Percentiles rank a stretch among this genome's conserved stretches.
phyloP scores from a whole-genome alignment of 2,329 filamentous ascomycete genomes.

The Colletotrichum endophyticum region DNA sequence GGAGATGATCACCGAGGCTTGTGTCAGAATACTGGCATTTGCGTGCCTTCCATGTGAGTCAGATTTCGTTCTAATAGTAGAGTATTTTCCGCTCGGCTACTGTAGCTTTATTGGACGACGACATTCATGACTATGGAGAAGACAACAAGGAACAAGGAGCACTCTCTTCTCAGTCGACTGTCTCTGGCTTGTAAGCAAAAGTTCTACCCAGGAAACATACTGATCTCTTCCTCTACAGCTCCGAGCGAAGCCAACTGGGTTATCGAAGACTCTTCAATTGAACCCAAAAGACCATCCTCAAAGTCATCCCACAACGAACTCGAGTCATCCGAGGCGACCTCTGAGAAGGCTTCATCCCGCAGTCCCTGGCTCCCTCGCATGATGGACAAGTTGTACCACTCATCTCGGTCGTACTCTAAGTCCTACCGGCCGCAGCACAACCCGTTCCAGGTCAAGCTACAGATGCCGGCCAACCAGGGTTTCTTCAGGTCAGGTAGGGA shows the following conservation, averaged over 20 bases:
- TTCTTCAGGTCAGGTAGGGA: neutral
- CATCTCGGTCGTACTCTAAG: neutral
- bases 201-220: neutral
- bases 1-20: neutral
- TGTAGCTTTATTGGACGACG: neutral
- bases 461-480: neutral
- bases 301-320: neutral
- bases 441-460: neutral
- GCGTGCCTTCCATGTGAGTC: neutral
- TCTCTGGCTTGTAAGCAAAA: neutral
- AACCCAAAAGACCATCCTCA: neutral
- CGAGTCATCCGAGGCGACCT: neutral
- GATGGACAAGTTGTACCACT: neutral
- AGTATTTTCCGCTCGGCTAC: rapidly evolving
- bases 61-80: neutral
- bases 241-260: neutral
- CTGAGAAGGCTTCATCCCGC: neutral
- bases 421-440: neutral
- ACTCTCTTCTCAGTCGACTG: no score
- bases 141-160: no score
- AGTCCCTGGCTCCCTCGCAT: neutral
- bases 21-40: neutral
- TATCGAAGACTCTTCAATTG: neutral
- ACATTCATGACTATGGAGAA: neutral
- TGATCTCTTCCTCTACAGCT: neutral